These are phyloP conservation scores for Lyophyllum decastes DNA, from an alignment of 768 basidiomycete genomes.

Conservation along the genomic window DNA sequence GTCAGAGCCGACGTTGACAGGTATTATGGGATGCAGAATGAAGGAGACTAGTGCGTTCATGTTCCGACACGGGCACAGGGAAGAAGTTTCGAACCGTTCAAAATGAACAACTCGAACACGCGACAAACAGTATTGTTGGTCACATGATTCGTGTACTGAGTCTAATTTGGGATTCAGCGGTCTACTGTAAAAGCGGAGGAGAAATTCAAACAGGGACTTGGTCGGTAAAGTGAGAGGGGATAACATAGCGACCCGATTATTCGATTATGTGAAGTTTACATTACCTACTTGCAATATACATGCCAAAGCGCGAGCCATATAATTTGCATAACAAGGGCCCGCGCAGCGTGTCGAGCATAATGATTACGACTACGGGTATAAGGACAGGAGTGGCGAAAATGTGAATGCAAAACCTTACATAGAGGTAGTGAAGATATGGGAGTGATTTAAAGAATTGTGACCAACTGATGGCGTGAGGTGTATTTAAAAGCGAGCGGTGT, in stretches of 20 bases:
- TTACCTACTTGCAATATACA: not conserved
- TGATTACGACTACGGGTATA: constrained; percentile 5
- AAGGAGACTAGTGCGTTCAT: constrained; percentile 50
- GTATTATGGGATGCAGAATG: constrained; percentile 55
- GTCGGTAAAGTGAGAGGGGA: too few species aligned
- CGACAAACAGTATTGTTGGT: constrained; percentile 3
- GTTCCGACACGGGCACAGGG: constrained; percentile 13
- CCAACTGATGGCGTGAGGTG: not conserved
- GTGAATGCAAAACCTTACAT: constrained; percentile 4
- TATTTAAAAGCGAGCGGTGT: not conserved
- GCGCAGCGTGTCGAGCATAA: not conserved
- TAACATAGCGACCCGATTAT: not conserved
- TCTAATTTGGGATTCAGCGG: too few species aligned
- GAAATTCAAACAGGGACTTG: not conserved
- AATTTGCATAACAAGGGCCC: not conserved
- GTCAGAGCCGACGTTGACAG: constrained; percentile 48
- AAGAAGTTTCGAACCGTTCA: not conserved
- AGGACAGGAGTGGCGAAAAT: not conserved
- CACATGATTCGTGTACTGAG: constrained; percentile 8
- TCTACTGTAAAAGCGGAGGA: not conserved
- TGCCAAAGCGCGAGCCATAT: not conserved
- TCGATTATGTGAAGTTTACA: not conserved
- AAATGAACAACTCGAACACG: constrained; percentile 10
- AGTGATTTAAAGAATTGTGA: not conserved
- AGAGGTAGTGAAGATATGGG: constrained; percentile 4